These are phyloP conservation scores for Cymbopogon flexuosus DNA, from an alignment of 202 grass and related monocot genomes.

Conservation along the genomic window DNA sequence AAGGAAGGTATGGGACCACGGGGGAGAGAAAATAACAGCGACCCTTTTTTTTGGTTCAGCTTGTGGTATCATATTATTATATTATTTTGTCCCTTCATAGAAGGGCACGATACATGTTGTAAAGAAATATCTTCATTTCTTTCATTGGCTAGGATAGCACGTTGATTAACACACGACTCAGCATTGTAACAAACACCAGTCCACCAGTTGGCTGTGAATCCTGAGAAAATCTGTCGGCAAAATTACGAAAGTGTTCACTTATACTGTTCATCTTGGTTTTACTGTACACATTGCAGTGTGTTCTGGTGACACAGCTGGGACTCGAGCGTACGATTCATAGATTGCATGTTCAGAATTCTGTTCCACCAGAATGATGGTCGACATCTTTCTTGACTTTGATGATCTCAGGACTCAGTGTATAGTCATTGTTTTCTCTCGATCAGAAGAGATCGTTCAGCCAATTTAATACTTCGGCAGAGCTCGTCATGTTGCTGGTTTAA, in stretches of 20 bases:
- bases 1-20: neutral
- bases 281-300: neutral
- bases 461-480: conserved; percentile 11
- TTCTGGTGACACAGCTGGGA: neutral
- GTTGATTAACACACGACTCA: conserved; percentile 20
- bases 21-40: conserved; percentile 14
- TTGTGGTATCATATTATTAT: conserved; percentile 25
- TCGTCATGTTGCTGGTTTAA: neutral
- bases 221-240: neutral
- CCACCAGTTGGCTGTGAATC: neutral
- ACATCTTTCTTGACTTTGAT: neutral
- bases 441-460: neutral
- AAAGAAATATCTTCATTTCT: conserved; percentile 22
- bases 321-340: neutral
- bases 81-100: conserved; percentile 21
- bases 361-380: conserved; percentile 11
- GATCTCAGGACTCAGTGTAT: neutral
- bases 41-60: neutral
- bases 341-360: neutral
- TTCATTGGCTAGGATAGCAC: conserved; percentile 32
- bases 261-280: neutral
- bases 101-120: conserved; percentile 32
- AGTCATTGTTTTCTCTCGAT: neutral
- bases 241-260: neutral
- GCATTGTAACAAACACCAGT: conserved; percentile 30